Evolutionary conservation across 371 early-diverging fungal genomes (phyloP), one percentile per base, ranked within the genome.

Genomic region (Mortierella sp.): DNA sequence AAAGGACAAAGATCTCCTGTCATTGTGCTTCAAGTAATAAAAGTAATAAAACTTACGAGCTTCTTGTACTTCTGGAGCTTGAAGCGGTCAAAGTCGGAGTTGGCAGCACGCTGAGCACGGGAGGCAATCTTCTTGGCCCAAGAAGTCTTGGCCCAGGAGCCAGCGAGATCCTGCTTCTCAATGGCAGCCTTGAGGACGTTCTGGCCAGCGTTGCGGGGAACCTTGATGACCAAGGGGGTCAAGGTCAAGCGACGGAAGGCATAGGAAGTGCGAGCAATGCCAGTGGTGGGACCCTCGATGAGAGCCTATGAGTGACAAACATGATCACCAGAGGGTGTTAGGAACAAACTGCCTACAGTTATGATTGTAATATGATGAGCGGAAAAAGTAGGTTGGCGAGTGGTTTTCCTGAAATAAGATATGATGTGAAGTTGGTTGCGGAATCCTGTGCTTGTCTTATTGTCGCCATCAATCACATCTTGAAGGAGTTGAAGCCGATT

Each of bases 21-120:
- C 3, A 57, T 21, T 57, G 11, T 21, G 36, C 36, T 36, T 36
- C 36, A 36, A 36, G 1, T 36, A 36, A 36, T 36, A 43, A 43
- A 36, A 36, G 36, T 3, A 36, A 36, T 36, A 43, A 7, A 1
- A 76, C 83, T 84, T 88, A 92, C 91, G 89, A 94, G 89, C 88
- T 92, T 93, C 92, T 93, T 94, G 81, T 93, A 87, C 86, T 92
- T 89, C 88, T 86, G 87, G 71, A 97, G 79, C 95, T 98, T 96
- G 96, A 97, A 98, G 83, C 99, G 94, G 85, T 98, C 98, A 84
- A 98, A 98, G 89, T 99, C 99, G 59, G 93, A 78, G 86, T 96
- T 87, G 80, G 83, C 76, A 70, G 94, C 90, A 78, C 98, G 94
- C 84, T 85, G 87, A 73, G 87, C 81, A 81, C 98, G 94, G 75